Evolutionary conservation across 2,329 filamentous ascomycete genomes (phyloP).

Genomic region (Penicillium sp.): DNA sequence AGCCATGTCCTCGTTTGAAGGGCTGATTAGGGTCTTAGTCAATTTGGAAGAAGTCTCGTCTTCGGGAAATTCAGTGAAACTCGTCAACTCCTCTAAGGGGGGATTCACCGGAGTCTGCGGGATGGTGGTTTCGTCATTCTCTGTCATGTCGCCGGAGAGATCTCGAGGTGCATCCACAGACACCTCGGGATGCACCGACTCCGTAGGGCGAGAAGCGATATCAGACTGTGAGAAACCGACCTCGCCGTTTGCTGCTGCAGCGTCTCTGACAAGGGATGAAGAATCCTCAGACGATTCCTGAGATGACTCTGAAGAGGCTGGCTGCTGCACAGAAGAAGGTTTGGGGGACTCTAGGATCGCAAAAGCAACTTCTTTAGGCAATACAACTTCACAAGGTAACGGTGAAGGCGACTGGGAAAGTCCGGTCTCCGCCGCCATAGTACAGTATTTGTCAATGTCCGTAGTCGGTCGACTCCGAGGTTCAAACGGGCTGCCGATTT

Average conservation of each 20-base stretch:
- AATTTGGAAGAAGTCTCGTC: background rate
- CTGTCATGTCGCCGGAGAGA: background rate
- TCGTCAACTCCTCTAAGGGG: background rate
- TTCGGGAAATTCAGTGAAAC: background rate
- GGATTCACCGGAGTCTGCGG: background rate
- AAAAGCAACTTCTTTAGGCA: no score
- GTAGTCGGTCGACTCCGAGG: background rate
- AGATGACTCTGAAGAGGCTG: no score
- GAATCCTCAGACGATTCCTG: no score
- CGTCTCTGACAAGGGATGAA: no score
- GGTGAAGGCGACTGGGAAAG: background rate
- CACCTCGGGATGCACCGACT: background rate
- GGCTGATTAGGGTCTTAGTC: background rate
- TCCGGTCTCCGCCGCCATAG: background rate
- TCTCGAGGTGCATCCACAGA: background rate
- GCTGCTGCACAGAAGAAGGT: no score
- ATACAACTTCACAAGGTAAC: background rate
- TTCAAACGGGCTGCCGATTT: constrained; percentile 18
- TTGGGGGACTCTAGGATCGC: no score
- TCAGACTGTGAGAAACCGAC: background rate
- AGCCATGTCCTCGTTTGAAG: background rate
- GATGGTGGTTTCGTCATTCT: background rate
- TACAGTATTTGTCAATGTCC: background rate
- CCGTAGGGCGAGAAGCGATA: background rate
- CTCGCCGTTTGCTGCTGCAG: background rate